Base-by-base conservation (phyloP, 1,284 basidiomycete species). In the Limonomyces culmigenus region DNA sequence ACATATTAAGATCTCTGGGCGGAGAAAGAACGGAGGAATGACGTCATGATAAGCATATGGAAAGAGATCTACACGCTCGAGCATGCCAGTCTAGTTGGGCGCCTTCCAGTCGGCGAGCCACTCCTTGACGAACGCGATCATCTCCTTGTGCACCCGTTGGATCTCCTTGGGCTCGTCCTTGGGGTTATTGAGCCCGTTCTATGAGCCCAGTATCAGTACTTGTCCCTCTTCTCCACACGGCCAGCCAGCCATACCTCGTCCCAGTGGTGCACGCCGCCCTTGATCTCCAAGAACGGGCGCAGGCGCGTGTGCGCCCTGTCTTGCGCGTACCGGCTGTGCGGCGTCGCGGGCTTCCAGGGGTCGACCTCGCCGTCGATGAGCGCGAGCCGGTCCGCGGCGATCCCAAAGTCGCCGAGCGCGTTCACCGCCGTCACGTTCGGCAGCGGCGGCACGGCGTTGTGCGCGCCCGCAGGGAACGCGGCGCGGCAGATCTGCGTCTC, bases 191-290 rank as follows among this genome's bases (percentile, higher is more conserved):
- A 86, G 62, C 1, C 89, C 88, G 48, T 27, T 27, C 23, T 27
- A n/a, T 27, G n/a, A 8, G 8, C 8, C 8, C 8, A 27, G 23
- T 27, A 27, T 8, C 8, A 8, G n/a, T 8, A 27, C 8, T 8
- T 8, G 23, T n/a, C 8, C 8, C 23, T 27, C 23, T 8, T n/a
- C n/a, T n/a, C n/a, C 23, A 8, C 23, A 27, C 8, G n/a, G n/a
- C 23, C n/a, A n/a, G n/a, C n/a, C n/a, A n/a, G 8, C 8, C 23
- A 27, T 27, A 83, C 80, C 58, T 91, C 85, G 47, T 93, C 89
- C 48, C 77, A 93, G 49, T 93, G 89, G 51, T 95, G 89, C 2
- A 92, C 84, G 72, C 80, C 45, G 85, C 84, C 65, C n/a, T 75
- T 75, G 41, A 97, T 96, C 35, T 93, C 47, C 53, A 91, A 89